Conservation (phyloP, 1,284 basidiomycete genomes). For the Salmacisia buchloeana region DNA sequence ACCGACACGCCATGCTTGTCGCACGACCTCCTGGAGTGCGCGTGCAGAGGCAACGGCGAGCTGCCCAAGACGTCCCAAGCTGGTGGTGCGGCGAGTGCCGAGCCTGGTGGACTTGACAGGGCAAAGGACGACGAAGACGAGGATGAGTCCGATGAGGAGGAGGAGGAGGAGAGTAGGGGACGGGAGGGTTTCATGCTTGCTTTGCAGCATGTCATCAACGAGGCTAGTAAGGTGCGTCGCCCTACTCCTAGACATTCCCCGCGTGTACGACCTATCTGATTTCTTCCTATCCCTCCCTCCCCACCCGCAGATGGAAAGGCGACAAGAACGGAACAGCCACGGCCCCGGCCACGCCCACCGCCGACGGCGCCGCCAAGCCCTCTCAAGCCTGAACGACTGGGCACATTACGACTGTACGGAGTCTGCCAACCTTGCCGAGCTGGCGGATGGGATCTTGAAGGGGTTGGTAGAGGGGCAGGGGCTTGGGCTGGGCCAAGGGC, state of each 20-base stretch:
- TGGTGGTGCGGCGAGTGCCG: too few relatives aligned
- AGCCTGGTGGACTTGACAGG: neutral
- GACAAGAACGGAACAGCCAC: neutral
- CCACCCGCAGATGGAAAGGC: too few relatives aligned
- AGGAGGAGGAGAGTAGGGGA: constrained; percentile 18
- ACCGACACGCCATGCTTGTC: constrained; percentile 77
- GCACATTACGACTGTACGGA: constrained; percentile 63
- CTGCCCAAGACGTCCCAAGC: constrained; percentile 11
- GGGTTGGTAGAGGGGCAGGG: neutral
- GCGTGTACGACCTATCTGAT: too few relatives aligned
- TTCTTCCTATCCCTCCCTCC: too few relatives aligned
- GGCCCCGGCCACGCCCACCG: constrained; percentile 6
- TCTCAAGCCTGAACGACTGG: constrained; percentile 81
- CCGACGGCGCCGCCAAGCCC: constrained; percentile 65
- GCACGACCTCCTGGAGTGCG: constrained; percentile 59
- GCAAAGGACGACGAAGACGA: constrained; percentile 11
- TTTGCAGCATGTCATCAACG: constrained; percentile 22
- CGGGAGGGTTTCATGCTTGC: constrained; percentile 25
- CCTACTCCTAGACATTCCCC: too few relatives aligned
- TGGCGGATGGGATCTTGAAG: constrained; percentile 14
- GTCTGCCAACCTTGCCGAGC: constrained; percentile 21
- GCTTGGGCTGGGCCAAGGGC: neutral
- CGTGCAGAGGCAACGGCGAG: constrained; percentile 36
- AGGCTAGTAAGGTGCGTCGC: constrained; percentile 9
- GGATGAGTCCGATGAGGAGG: constrained; percentile 13